These are phyloP conservation scores for Suillus luteus DNA, from an alignment of 768 basidiomycete genomes.

Conservation along the genomic window DNA sequence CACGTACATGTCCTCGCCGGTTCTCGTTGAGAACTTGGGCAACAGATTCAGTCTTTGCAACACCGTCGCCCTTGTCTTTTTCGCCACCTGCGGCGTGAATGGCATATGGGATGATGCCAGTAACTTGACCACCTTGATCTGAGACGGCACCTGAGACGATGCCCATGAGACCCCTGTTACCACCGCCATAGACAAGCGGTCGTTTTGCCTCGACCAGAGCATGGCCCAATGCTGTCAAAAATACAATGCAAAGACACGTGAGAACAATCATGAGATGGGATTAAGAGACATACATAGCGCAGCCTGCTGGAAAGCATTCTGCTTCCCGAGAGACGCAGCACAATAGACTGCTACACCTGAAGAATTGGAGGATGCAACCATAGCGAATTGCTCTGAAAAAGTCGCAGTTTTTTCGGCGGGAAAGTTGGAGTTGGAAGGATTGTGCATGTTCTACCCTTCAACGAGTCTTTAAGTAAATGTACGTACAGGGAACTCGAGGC, in stretches of 20 bases:
- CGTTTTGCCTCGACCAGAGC: slow-evolving; percentile 64
- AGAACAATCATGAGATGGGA: slow-evolving; percentile 13
- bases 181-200: slow-evolving; percentile 87
- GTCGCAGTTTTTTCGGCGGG: slow-evolving; percentile 1
- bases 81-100: slow-evolving; percentile 72
- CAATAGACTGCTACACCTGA: slow-evolving; percentile 80
- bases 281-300: slow-evolving; percentile 60
- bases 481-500: slow-evolving; percentile 7
- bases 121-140: slow-evolving; percentile 68
- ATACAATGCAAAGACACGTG: slow-evolving; percentile 5
- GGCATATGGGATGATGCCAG: slow-evolving; percentile 77
- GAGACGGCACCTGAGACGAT: slow-evolving; percentile 66
- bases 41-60: slow-evolving; percentile 22
- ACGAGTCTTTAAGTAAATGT: slow-evolving; percentile 35
- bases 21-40: slow-evolving; percentile 32
- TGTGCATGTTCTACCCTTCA: slow-evolving; percentile 11
- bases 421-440: slow-evolving; percentile 14
- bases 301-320: slow-evolving; percentile 62
- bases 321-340: slow-evolving; percentile 69
- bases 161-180: slow-evolving; percentile 85
- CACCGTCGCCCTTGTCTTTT: slow-evolving; percentile 44
- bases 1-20: slow-evolving; percentile 38
- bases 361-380: slow-evolving; percentile 34
- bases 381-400: slow-evolving; percentile 20
- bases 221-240: slow-evolving; percentile 61